A percentile compares a stretch with the other conserved stretches of the same genome.
Conservation (phyloP, 2,329 filamentous ascomycete genomes). For the Talaromyces sp. region DNA sequence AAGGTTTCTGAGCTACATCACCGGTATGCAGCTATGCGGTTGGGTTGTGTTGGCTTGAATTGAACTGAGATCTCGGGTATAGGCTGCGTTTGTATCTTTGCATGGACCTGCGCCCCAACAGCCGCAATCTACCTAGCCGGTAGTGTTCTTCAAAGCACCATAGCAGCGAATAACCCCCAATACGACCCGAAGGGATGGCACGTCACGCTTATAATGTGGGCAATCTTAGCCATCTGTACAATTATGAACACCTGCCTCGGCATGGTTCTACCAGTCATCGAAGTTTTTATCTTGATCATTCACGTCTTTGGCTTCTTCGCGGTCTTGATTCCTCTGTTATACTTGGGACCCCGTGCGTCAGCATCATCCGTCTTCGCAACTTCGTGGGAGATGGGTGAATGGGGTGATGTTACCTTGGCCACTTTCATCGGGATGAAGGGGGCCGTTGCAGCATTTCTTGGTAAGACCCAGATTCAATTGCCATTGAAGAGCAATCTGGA, state of each 20-base stretch:
- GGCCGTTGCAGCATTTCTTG: not conserved
- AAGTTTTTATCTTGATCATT: not conserved
- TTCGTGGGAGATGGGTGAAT: not conserved
- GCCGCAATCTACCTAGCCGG: constrained; percentile 1
- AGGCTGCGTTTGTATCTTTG: constrained; percentile 4
- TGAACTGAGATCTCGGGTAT: not conserved
- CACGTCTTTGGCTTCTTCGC: constrained; percentile 2
- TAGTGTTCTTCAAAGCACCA: constrained; percentile 3
- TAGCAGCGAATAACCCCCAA: not conserved
- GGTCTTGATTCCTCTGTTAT: not conserved
- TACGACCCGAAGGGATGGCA: constrained; percentile 2
- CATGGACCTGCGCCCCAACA: not conserved
- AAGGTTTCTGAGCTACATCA: constrained; percentile 5
- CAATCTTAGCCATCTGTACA: not conserved
- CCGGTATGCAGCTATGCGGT: not conserved
- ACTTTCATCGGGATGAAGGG: constrained; percentile 3
- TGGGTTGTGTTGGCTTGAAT: not conserved
- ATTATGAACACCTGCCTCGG: not conserved
- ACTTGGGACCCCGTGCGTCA: not conserved
- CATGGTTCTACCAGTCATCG: not conserved
- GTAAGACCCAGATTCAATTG: not conserved
- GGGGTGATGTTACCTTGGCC: not conserved
- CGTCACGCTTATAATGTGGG: constrained; percentile 3
- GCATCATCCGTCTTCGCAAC: not conserved
- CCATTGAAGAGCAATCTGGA: not conserved